Conservation (phyloP, 345 rosid genomes). For the Schrenkiella parvula region DNA sequence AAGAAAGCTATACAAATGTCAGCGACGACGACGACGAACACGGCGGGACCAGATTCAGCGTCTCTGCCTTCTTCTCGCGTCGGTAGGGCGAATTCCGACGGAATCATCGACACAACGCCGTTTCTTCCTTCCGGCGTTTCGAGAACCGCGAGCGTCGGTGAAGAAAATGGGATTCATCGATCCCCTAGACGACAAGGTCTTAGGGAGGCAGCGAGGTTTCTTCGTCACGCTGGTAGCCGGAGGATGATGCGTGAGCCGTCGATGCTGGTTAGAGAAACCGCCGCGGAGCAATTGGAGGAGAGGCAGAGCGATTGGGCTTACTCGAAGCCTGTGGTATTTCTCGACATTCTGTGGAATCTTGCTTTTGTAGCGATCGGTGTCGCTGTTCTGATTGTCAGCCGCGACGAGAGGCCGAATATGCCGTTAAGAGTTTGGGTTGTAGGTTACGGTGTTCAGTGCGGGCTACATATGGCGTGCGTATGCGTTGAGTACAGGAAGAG, state of each 20-base stretch:
- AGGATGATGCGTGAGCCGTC: slow-evolving; percentile 58
- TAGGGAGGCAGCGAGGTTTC: slow-evolving; percentile 72
- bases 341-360: slow-evolving; percentile 76
- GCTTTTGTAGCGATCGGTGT: slow-evolving; percentile 69
- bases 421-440: slow-evolving; percentile 75
- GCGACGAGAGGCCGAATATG: slow-evolving; percentile 53
- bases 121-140: slow-evolving; percentile 37
- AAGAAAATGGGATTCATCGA: slow-evolving; percentile 33
- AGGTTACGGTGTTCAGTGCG: slow-evolving; percentile 73
- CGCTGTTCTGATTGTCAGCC: slow-evolving; percentile 55
- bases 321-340: slow-evolving; percentile 85
- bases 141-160: slow-evolving; percentile 12
- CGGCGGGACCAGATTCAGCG: neutral
- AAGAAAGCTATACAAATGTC: slow-evolving; percentile 11
- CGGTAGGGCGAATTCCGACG: slow-evolving; percentile 44
- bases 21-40: slow-evolving; percentile 9
- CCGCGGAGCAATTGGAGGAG: slow-evolving; percentile 33
- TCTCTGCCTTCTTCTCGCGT: slow-evolving; percentile 23
- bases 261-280: slow-evolving; percentile 30
- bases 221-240: slow-evolving; percentile 86
- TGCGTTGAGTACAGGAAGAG: slow-evolving; percentile 64
- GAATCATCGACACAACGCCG: slow-evolving; percentile 64
- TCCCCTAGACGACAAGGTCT: slow-evolving; percentile 56
- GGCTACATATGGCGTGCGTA: slow-evolving; percentile 70
- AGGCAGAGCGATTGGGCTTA: slow-evolving; percentile 76